Evolutionary conservation across 768 basidiomycete genomes (phyloP), one percentile per base, ranked within the genome.

Genomic region (Lentinula sp.): DNA sequence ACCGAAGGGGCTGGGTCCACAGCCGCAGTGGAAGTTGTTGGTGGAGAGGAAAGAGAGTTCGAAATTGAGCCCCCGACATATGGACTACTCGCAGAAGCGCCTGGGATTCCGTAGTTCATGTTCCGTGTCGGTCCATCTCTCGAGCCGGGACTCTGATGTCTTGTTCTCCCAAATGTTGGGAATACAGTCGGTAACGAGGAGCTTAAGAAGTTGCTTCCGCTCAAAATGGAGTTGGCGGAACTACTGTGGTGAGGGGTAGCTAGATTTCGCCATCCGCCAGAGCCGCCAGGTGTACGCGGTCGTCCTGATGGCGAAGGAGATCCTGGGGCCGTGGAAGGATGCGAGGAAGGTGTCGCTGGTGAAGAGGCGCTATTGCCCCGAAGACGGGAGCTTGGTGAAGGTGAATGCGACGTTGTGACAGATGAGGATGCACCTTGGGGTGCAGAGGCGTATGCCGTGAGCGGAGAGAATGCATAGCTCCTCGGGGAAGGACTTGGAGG

Each of bases 281-380:
- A 55, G 7, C 53, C 53, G n/a, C 53, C 53, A 11, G 53, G 53
- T 11, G 53, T 55, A 23, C 53, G 53, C 18, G 34, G 35, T 21
- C 51, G 51, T 16, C 62, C 61, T 8, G 61, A 62, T 53, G 68
- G 66, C 42, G 67, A 65, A n/a, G 68, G 60, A n/a, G 64, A 61
- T 50, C 57, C 51, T 39, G 61, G 61, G 21, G 71, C 59, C 15
- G 67, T 59, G 10, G 62, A 15, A 21, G 53, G 53, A 39, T 72
- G 67, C 21, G 64, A 68, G 13, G 43, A 61, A 34, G 35, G 57
- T 50, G 61, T 66, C 58, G 56, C 56, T 32, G 46, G 28, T 28
- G 28, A 28, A 65, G 61, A 60, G 15, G 61, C 46, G 15, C 57
- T 61, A 13, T 50, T 61, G 60, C 43, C 59, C 11, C 53, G 13